Evolutionary conservation across 805 yeast genomes (phyloP).

Genomic region (Pichia occidentalis): DNA sequence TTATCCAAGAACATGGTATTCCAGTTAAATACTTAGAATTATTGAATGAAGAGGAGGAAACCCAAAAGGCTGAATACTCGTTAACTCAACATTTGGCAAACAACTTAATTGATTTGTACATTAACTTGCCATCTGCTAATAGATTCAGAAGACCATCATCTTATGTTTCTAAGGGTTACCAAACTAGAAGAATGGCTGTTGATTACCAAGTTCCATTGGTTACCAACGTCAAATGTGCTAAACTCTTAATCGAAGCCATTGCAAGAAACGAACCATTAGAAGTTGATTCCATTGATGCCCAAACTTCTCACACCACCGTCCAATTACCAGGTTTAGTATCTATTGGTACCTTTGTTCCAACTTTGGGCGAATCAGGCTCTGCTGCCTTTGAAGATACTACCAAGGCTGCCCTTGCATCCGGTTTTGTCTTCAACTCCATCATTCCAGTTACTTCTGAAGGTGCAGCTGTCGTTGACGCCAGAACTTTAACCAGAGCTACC

Average conservation of each 20-base stretch:
- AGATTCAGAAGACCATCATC: constrained; percentile 98
- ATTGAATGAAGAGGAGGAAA: constrained; percentile 57
- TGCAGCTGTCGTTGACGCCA: constrained; percentile 55
- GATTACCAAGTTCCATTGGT: constrained; percentile 97
- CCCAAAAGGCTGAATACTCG: constrained; percentile 88
- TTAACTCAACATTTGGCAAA: constrained; percentile 94
- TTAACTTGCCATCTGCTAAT: constrained; percentile 94
- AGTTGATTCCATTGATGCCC: constrained; percentile 75
- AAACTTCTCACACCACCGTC: constrained; percentile 79
- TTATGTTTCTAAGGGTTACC: constrained; percentile 95
- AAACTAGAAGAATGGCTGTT: constrained; percentile 99
- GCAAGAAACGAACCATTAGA: constrained; percentile 63
- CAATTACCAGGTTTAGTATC: constrained; percentile 84
- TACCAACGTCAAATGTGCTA: constrained; percentile 96
- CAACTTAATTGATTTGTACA: constrained; percentile 91
- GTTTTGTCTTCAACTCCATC: constrained; percentile 81
- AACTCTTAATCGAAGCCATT: constrained; percentile 89
- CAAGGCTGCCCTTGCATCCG: constrained; percentile 68
- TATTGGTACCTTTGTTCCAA: constrained; percentile 71
- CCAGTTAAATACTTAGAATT: constrained; percentile 95
- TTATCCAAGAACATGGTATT: constrained; percentile 87
- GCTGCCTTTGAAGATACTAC: constrained; percentile 61
- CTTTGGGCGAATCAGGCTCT: constrained; percentile 44
- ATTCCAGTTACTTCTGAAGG: constrained; percentile 67
- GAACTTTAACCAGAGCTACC: constrained; percentile 59